Base-by-base conservation (phyloP, 2,329 filamentous ascomycete genomes). In the Keithomyces neogunnii region DNA sequence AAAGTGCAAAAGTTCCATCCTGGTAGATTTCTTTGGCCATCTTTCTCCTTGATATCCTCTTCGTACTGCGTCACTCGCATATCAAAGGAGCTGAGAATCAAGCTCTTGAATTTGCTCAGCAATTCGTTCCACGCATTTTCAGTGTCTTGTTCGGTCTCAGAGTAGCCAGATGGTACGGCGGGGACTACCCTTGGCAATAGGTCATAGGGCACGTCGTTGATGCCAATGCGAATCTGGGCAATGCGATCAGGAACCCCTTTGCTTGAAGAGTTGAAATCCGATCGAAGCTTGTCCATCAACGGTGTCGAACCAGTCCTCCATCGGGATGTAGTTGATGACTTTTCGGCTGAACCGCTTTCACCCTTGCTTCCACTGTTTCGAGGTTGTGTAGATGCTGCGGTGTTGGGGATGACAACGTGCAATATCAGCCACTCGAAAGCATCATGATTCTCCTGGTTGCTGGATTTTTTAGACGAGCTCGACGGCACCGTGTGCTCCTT, bases 1-100 rank as follows among this genome's bases (percentile, higher is more conserved):
- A 99, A 99, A 0, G 93, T 99, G 69, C 93, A 97, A 65, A 99
- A 99, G 63, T 99, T 99, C 93, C 93, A 99, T 0, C 93, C 93
- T 0, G 93, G 93, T 19, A 99, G 71, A 35, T 76, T 84, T 45
- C 92, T 80, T 66, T 97, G 91, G 0, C 85, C 81, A 60, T 97
- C 92, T 63, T 91, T 93, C 66, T 96, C 93, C 56, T 89, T 87
- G 59, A 99, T 96, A 59, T 99, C 93, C 53, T 96, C 91, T 67
- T 99, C 93, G 66, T 99, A 99, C 62, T 97, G 92, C 26, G 81
- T 84, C 1, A 99, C 93, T 7, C 93, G 82, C 59, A 85, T 77
- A 69, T 97, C 92, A 64, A 99, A 99, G 1, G 91, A 95, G 5
- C 82, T 81, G 30, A 99, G 72, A 48, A 99, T 96, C 30, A 90